Evolutionary conservation across 164 flowering plant genomes (phyloP), one percentile per base, ranked within the genome.

Genomic region (Chimonanthus salicifolius): DNA sequence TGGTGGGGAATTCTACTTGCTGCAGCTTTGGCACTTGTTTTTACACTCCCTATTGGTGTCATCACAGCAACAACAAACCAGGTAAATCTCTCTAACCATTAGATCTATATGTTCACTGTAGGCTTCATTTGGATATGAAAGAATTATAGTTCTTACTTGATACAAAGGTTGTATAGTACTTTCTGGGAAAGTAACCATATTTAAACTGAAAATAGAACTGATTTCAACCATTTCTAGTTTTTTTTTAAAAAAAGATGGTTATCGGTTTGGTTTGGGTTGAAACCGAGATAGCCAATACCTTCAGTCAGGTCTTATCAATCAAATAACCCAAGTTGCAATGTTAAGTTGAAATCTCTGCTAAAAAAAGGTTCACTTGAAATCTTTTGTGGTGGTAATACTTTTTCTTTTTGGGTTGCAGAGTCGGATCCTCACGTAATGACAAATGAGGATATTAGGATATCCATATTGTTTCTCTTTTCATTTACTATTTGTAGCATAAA

Each of bases 1-100:
- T 92, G 86, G 83, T 92, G 98, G 98, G 98, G 98, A 5, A 60
- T 92, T 64, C 6, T 89, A 3, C 62, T 91, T 46, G 90, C 96
- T 13, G 83, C 87, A 65, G 79, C 48, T 15, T 49, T 92, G 50
- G 92, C 97, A 0, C 47, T 87, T 0, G 62, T 83, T 45, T 88
- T 92, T 84, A 92, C 97, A 11, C 73, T 92, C 6, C 98, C 98
- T 5, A 75, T 89, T 63, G 94, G 97, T 0, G 74, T 91, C 0
- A 89, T 93, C 44, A 74, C 78, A 67, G 95, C 98, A 62, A 91
- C 98, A 1, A 91, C 98, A 33, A 91, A 91, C 79, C 71, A 60
- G 87, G 94, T 90, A 81, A 33, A 33, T 1, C 33, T 33, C 33
- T 33, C 33, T 33, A 33, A 33, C 33, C 33, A 33, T 33, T 33